These are phyloP conservation scores for Ramicandelaber brevisporus DNA, from an alignment of 192 early-diverging fungal species.

Conservation along the genomic window DNA sequence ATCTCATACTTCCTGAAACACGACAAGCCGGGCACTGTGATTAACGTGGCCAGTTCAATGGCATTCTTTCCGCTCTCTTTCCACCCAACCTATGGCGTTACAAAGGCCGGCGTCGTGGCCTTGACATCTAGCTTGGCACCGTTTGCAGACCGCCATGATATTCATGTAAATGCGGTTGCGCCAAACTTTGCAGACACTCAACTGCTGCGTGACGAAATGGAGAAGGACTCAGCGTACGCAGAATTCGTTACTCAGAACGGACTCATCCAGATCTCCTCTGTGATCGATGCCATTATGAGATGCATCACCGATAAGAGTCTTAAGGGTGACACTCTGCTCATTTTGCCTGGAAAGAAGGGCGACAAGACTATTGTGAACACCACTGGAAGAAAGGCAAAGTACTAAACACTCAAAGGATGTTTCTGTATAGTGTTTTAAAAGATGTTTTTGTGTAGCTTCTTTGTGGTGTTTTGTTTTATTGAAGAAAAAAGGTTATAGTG, in stretches of 20 bases:
- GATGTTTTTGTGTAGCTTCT: too few species aligned
- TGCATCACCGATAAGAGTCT: conserved; percentile 27
- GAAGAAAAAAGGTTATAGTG: too few species aligned
- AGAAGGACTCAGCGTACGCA: conserved; percentile 3
- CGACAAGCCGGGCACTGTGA: conserved; percentile 27
- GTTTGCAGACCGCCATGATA: conserved; percentile 9
- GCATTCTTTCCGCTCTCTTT: conserved; percentile 25
- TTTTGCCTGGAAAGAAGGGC: conserved; percentile 8
- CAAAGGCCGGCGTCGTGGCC: conserved; percentile 44
- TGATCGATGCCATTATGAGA: conserved; percentile 25
- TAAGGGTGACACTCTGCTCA: conserved; percentile 19
- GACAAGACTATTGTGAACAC: too few species aligned
- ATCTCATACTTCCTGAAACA: conserved; percentile 24
- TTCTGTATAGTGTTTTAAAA: too few species aligned
- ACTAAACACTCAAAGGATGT: too few species aligned
- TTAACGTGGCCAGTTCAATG: conserved; percentile 54
- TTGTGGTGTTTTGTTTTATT: too few species aligned
- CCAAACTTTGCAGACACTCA: conserved; percentile 26
- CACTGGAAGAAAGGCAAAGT: too few species aligned
- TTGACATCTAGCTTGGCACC: conserved; percentile 24
- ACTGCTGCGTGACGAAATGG: conserved; percentile 10
- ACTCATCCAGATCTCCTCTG: conserved; percentile 14
- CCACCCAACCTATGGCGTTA: conserved; percentile 46
- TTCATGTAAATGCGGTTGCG: conserved; percentile 36
- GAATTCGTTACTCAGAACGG: conserved; percentile 6